phyloP scores from a whole-genome alignment of 352 stramenopile genomes.

The Phytophthora quininea region DNA sequence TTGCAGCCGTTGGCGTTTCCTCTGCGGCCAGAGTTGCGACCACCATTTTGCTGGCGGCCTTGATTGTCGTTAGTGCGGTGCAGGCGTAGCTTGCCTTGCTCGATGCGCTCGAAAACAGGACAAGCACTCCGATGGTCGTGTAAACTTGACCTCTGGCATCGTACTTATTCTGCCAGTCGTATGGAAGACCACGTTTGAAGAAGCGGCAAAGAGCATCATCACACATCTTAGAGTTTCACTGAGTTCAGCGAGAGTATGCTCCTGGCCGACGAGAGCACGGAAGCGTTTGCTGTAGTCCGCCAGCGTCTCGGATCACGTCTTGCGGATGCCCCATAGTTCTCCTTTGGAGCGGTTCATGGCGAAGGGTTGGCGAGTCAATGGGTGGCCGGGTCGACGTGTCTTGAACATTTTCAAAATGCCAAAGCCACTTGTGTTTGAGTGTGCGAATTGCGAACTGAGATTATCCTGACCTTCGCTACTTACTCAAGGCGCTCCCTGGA shows the following conservation, averaged over 20 bases:
- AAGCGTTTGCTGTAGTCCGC: neutral
- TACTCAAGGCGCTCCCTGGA: neutral
- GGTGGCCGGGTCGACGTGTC: neutral
- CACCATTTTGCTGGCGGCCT: neutral
- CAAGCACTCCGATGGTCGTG: neutral
- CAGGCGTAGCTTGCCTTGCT: neutral
- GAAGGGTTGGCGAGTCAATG: neutral
- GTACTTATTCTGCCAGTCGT: neutral
- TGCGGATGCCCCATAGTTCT: neutral
- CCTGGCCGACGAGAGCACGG: neutral
- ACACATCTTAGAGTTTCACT: neutral
- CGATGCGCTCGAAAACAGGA: neutral
- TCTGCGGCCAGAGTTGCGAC: neutral
- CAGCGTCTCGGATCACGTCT: neutral
- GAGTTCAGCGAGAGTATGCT: neutral
- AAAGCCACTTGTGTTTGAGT: neutral
- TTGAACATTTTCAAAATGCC: too few species aligned
- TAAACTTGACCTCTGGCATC: neutral
- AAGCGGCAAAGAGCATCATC: neutral
- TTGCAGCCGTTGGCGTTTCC: neutral
- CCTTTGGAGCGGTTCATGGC: neutral
- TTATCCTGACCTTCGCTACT: neutral
- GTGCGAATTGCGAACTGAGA: neutral
- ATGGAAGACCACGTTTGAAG: neutral
- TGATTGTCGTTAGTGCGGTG: neutral